A percentile compares a stretch with the other conserved stretches of the same genome.
Conservation (phyloP, 2,329 filamentous ascomycete species). For the Fusarium xyrophilum region DNA sequence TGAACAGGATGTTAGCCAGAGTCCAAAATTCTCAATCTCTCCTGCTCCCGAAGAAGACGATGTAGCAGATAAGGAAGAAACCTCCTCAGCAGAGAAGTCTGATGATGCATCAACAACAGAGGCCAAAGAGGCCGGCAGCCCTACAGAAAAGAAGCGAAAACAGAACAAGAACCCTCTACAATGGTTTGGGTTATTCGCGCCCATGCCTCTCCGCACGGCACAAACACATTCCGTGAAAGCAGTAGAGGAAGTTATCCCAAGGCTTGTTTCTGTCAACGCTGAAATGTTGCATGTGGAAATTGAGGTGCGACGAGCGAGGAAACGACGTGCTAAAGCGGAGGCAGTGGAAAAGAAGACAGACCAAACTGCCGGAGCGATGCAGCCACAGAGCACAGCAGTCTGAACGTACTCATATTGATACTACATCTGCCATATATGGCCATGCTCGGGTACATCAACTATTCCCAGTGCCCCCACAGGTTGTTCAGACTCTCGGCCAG, state of each 20-base stretch:
- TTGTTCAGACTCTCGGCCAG: constrained; percentile 60
- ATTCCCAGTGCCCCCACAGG: constrained; percentile 54
- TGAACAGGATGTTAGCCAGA: constrained; percentile 11
- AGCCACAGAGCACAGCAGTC: constrained; percentile 13
- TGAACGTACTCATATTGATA: constrained; percentile 15
- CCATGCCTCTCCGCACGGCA: constrained; percentile 60
- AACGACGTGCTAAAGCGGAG: constrained; percentile 59
- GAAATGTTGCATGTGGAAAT: constrained; percentile 72
- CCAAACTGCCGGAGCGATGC: neutral
- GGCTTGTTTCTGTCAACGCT: constrained; percentile 62
- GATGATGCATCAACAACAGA: constrained; percentile 10
- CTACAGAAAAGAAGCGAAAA: constrained; percentile 22
- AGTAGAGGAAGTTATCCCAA: constrained; percentile 64
- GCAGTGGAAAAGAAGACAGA: constrained; percentile 44
- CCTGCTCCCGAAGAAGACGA: constrained; percentile 9
- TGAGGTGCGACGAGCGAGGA: constrained; percentile 68
- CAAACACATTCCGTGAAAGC: constrained; percentile 64
- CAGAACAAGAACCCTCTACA: constrained; percentile 55
- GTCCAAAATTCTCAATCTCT: constrained; percentile 31
- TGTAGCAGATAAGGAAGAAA: neutral
- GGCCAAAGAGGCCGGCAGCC: constrained; percentile 11
- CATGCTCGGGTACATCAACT: neutral
- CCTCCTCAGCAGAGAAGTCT: neutral
- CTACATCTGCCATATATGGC: neutral
- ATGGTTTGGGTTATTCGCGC: constrained; percentile 64